Percentiles rank a stretch among this genome's conserved stretches.
phyloP scores from a whole-genome alignment of 1,284 basidiomycete species.

The Ceratobasidium sp. region DNA sequence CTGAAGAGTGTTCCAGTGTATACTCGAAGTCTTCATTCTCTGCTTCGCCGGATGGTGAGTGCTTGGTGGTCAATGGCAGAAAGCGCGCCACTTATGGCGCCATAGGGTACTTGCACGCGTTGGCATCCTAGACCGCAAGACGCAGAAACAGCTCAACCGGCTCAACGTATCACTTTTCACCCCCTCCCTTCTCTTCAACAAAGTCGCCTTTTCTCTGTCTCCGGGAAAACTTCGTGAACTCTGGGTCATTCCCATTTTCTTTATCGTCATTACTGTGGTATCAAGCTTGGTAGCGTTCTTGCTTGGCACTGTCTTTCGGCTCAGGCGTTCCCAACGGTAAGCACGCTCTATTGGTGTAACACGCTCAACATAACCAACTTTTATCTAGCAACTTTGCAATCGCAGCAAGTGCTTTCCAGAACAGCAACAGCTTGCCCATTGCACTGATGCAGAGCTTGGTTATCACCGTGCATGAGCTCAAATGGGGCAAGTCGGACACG shows the following conservation, averaged over 20 bases:
- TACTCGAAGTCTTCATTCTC: constrained; percentile 88
- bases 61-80: not conserved
- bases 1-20: constrained; percentile 69
- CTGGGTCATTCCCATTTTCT: constrained; percentile 89
- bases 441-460: constrained; percentile 93
- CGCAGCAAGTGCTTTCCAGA: constrained; percentile 90
- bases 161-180: constrained; percentile 93
- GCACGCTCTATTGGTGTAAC: constrained; percentile 63
- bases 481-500: constrained; percentile 86
- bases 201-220: constrained; percentile 86
- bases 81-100: constrained; percentile 1
- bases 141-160: constrained; percentile 87
- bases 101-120: constrained; percentile 72
- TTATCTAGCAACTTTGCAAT: constrained; percentile 80
- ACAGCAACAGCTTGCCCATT: constrained; percentile 93
- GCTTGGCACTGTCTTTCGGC: constrained; percentile 57
- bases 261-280: constrained; percentile 75
- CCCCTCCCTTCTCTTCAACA: constrained; percentile 91
- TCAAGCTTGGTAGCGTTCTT: constrained; percentile 64
- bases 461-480: constrained; percentile 83
- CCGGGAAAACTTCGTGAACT: constrained; percentile 71
- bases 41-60: constrained; percentile 83
- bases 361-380: constrained; percentile 61
- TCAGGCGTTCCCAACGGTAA: constrained; percentile 60
- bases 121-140: constrained; percentile 89